These are phyloP conservation scores for Solanum piurae DNA, from an alignment of 257 asterid species.

Conservation along the genomic window DNA sequence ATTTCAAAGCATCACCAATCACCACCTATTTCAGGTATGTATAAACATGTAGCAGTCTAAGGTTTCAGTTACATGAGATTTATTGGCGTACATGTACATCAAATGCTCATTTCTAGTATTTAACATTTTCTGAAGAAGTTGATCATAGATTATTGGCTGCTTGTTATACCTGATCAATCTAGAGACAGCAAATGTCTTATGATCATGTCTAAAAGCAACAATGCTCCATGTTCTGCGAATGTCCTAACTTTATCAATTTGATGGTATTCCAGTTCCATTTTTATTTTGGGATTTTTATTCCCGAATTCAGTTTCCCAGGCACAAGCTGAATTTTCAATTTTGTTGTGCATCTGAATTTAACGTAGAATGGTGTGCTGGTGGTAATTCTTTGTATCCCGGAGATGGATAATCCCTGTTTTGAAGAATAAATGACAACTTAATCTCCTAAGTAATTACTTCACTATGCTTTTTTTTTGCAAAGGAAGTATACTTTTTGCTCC, in stretches of 20 bases:
- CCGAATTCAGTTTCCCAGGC: neutral
- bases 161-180: neutral
- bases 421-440: neutral
- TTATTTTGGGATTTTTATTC: neutral
- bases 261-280: neutral
- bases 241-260: neutral
- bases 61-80: neutral
- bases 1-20: constrained; percentile 11
- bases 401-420: neutral
- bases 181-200: neutral
- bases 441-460: neutral
- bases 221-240: neutral
- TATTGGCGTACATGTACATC: neutral
- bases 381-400: neutral
- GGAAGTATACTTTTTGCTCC: neutral
- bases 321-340: neutral
- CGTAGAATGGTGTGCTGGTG: too few relatives aligned
- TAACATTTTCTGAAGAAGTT: neutral
- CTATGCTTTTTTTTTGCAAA: neutral
- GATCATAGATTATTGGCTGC: neutral
- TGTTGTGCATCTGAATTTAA: neutral
- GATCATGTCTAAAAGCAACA: neutral
- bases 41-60: neutral
- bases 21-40: constrained; percentile 25
- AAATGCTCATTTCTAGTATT: neutral